Conservation (phyloP, 495 filamentous ascomycete genomes). For the Penicillium fimorum region DNA sequence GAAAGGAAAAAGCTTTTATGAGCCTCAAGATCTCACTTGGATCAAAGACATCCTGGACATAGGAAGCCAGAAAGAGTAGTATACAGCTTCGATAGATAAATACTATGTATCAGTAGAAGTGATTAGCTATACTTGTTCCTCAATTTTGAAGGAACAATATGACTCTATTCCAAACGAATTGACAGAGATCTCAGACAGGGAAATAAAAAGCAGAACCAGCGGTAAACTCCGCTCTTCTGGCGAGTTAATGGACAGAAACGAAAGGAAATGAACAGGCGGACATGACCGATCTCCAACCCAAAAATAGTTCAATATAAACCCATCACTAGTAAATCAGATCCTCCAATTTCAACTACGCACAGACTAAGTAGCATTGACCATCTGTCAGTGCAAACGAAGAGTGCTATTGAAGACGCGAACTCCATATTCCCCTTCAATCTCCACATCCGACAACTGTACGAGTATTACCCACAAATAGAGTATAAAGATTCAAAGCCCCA, state of each 20-base stretch:
- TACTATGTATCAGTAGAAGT: not conserved
- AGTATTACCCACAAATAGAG: not conserved
- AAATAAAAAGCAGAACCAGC: not conserved
- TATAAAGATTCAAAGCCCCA: not conserved
- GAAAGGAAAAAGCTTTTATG: not conserved
- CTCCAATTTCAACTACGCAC: not conserved
- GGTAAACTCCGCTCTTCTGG: not conserved
- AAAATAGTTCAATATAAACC: not conserved
- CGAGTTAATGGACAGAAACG: not conserved
- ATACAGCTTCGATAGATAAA: not conserved
- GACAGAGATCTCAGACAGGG: not conserved
- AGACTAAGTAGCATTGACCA: not conserved
- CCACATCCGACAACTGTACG: not conserved
- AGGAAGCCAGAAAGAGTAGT: not conserved
- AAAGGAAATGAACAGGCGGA: not conserved
- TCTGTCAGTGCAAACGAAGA: not conserved
- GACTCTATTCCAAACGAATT: not conserved
- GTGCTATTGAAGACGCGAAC: constrained; percentile 8
- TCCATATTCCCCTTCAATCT: not conserved
- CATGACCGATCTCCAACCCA: not conserved
- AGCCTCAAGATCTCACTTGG: not conserved
- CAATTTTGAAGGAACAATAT: not conserved
- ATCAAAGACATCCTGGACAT: not conserved
- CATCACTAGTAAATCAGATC: not conserved
- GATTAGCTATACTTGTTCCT: not conserved